phyloP scores from a whole-genome alignment of 768 basidiomycete species.

The Mycena crocata region DNA sequence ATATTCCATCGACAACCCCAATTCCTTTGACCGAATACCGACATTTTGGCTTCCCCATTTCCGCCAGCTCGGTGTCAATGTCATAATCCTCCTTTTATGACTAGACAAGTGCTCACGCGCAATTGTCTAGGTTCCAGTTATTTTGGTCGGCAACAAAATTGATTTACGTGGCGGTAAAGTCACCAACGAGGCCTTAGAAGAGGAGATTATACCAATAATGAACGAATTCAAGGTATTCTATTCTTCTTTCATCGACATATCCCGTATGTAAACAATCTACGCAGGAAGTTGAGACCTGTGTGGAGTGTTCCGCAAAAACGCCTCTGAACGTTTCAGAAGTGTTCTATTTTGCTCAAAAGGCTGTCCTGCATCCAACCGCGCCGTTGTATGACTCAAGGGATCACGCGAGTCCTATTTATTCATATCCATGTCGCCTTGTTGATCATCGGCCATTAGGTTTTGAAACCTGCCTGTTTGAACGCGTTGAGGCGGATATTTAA shows the following conservation, averaged over 20 bases:
- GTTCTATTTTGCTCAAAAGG: constrained; percentile 98
- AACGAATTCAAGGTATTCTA: constrained; percentile 92
- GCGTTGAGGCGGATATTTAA: constrained; percentile 96
- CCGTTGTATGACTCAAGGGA: constrained; percentile 97
- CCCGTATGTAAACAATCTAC: constrained; percentile 19
- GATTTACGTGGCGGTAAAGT: constrained; percentile 94
- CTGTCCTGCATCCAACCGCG: constrained; percentile 95
- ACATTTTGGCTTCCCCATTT: constrained; percentile 98
- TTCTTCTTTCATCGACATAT: constrained; percentile 1
- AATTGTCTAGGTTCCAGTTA: constrained; percentile 84
- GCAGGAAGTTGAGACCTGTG: constrained; percentile 98
- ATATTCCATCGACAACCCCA: constrained; percentile 95
- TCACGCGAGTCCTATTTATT: constrained; percentile 69
- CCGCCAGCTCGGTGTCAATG: constrained; percentile 95
- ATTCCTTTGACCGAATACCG: constrained; percentile 97
- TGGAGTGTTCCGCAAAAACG: constrained; percentile 94
- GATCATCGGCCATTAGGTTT: constrained; percentile 61
- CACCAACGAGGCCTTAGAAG: constrained; percentile 93
- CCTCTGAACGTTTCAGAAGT: constrained; percentile 96
- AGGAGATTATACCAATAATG: constrained; percentile 97
- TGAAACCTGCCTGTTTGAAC: constrained; percentile 92
- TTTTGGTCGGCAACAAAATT: constrained; percentile 98
- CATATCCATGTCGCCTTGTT: constrained; percentile 12
- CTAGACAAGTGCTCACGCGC: background rate
- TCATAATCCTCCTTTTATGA: constrained; percentile 46